Evolutionary conservation across 495 filamentous ascomycete species (phyloP).

Genomic region (Tuber melanosporum): DNA sequence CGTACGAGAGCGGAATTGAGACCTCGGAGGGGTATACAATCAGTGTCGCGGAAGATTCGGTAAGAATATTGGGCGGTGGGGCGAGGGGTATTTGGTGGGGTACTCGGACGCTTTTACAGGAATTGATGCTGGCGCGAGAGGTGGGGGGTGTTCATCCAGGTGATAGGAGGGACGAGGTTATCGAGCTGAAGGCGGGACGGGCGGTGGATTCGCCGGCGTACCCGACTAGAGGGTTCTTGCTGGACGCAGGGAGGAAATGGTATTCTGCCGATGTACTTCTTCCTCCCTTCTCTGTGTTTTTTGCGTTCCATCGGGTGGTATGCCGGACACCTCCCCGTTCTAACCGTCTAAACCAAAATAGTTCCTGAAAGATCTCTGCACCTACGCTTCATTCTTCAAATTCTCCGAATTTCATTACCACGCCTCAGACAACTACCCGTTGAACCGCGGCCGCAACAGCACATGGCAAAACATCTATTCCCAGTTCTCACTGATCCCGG

Average conservation of each 20-base stretch:
- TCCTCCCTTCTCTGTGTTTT: background rate
- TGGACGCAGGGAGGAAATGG: conserved; percentile 56
- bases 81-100: conserved; percentile 54
- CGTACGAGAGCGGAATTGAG: conserved; percentile 47
- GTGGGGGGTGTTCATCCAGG: background rate
- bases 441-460: conserved; percentile 51
- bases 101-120: conserved; percentile 51
- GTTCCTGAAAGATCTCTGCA: conserved; percentile 54
- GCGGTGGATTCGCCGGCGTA: conserved; percentile 48
- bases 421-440: conserved; percentile 53
- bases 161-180: conserved; percentile 15
- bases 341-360: background rate
- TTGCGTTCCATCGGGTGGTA: background rate
- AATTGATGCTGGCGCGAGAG: conserved; percentile 42
- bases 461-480: conserved; percentile 51
- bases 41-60: conserved; percentile 34
- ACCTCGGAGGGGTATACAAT: conserved; percentile 52
- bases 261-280: conserved; percentile 44
- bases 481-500: conserved; percentile 49
- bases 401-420: conserved; percentile 56
- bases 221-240: conserved; percentile 49
- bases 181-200: conserved; percentile 41
- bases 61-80: conserved; percentile 48
- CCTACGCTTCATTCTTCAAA: conserved; percentile 54
- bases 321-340: background rate